phyloP scores from a whole-genome alignment of 768 basidiomycete genomes.

The Suillus clintonianus region DNA sequence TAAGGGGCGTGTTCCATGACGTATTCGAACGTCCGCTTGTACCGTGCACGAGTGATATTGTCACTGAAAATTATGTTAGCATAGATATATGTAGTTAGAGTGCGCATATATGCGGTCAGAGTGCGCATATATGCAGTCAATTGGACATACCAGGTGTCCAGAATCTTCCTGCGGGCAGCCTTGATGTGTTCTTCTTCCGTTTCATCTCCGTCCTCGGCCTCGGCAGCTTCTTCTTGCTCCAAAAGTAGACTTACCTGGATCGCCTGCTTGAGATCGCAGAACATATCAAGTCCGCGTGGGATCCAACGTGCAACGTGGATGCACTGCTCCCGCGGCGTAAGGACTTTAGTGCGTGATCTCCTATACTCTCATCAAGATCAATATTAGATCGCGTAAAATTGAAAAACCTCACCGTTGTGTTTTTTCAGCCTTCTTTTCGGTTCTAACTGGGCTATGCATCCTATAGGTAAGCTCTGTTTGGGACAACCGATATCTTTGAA shows the following conservation, averaged over 20 bases:
- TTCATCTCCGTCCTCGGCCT: background rate
- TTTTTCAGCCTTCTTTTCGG: background rate
- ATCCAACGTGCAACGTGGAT: constrained; percentile 7
- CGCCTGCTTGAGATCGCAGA: constrained; percentile 1
- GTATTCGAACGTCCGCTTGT: background rate
- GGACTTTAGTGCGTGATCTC: background rate
- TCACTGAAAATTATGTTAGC: background rate
- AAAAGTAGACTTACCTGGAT: constrained; percentile 7
- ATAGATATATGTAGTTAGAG: too few species aligned
- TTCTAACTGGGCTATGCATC: background rate
- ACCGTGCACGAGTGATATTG: background rate
- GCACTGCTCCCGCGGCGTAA: background rate
- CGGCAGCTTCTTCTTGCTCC: constrained; percentile 5
- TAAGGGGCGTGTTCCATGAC: background rate
- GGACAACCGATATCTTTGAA: background rate
- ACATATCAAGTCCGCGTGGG: constrained; percentile 5
- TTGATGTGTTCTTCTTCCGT: background rate
- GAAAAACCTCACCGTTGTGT: background rate
- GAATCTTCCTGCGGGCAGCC: too few species aligned
- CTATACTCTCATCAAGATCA: background rate
- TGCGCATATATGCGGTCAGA: background rate
- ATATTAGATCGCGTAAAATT: too few species aligned
- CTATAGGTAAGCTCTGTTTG: background rate
- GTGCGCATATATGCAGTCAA: background rate
- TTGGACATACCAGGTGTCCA: too few species aligned